Evolutionary conservation across 129 eudicot species (phyloP), one percentile per base, ranked within the genome.

Genomic region (Flaveria ramosissima): DNA sequence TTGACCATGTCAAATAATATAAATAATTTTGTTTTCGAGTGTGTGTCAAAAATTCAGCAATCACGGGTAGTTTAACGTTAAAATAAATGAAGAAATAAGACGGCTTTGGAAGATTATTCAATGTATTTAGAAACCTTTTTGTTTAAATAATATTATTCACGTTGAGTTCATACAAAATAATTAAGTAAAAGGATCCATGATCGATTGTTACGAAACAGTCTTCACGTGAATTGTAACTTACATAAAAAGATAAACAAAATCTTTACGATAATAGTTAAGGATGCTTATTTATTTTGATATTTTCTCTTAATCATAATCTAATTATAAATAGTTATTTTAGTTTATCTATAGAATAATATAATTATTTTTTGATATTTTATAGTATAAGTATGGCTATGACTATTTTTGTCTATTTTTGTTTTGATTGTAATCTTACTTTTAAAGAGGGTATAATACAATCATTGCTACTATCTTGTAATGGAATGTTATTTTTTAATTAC

Each of bases 21-120:
- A 50, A 26, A 26, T 45, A 47, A 11, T 9, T 51, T 72, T 72
- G 48, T 63, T 39, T 46, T 46, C 14, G 36, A 27, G 19, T n/a
- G 51, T 47, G 46, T 75, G 72, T 14, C 53, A 48, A 12, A 6
- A 4, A 12, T 13, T 76, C 80, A 76, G 48, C 23, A 76, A 76
- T 76, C 73, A 65, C 65, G 65, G 80, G 65, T 20, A 14, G 72
- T 52, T 75, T 26, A 64, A 27, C 43, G 19, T 23, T 21, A 10
- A 21, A 59, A 59, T 23, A 59, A 59, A 59, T 21, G 65, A 59
- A 11, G 32, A 59, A 59, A 59, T 23, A 23, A 59, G 26, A 59
- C 65, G 65, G 65, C 14, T 23, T 59, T 9, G 26, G 32, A 23
- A 59, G 65, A 21, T 59, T 59, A 59, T 59, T 59, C 65, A 59